Evolutionary conservation across 2,329 filamentous ascomycete species (phyloP), one percentile per base, ranked within the genome.

Genomic region (Emergomyces orientalis): DNA sequence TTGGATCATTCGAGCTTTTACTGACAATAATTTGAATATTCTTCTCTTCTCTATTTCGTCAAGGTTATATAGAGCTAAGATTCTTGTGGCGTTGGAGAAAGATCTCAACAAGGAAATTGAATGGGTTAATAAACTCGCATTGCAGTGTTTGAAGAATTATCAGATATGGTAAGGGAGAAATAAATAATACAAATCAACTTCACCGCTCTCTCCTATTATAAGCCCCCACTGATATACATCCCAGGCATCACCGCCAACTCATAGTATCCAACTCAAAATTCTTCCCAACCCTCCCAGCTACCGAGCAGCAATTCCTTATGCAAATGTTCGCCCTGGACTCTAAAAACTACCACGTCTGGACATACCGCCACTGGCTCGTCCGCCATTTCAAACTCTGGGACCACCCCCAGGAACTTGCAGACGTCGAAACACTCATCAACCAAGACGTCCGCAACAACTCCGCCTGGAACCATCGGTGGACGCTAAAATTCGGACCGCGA

Each of bases 341-440:
- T 59, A 99, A 99, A 79, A 99, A 99, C 79, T 97, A 99, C 75
- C 94, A 99, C 74, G 94, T 97, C 57, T 99, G 94, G 94, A 91
- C 88, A 62, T 99, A 97, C 78, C 84, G 94, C 63, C 91, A 96
- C 74, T 81, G 87, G 86, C 73, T 88, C 78, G 80, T 96, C 75
- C 82, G 84, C 67, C 78, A 83, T 59, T 86, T 88, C 74, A 74
- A 75, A 59, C 76, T 86, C 55, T 86, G 81, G 74, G 80, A 81
- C 57, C 86, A 77, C 4, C 75, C 75, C 13, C 72, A 73, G 22
- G 86, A 99, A 80, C 79, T 95, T 25, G 76, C 80, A 60, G 86
- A 87, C 64, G 85, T 90, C 41, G 88, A 94, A 72, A 76, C 77
- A 47, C 83, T 96, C 74, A 83, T 99, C 63, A 80, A 85, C 63